Base-by-base conservation (phyloP, 352 stramenopile genomes). In the Blastocystis hominis region DNA sequence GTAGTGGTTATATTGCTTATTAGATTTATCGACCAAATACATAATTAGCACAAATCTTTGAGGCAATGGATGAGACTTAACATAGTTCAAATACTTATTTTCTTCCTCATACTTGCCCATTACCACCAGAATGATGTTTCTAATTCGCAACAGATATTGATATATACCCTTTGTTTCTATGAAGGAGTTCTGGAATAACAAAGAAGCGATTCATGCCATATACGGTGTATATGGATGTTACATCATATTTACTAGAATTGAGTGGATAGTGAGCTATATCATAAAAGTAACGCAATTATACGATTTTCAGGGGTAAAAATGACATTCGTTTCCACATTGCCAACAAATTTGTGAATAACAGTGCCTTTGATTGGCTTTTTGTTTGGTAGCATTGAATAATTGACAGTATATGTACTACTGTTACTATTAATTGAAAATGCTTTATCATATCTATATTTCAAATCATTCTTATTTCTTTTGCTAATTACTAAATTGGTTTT, bases 121-220 rank as follows among this genome's bases (percentile, higher is more conserved):
- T 9, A 55, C 40, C 4, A 78, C 4, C 5, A 34, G 46, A 24
- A 40, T 78, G 38, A 42, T n/a, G n/a, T n/a, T n/a, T 9, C 40
- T 6, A 42, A 42, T 5, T 36, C 3, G n/a, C 42, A 47, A 20
- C 10, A 5, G 24, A 47, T 7, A 78, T 5, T 17, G n/a, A n/a
- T n/a, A n/a, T n/a, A 20, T 78, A 78, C 68, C 68, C 68, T 36
- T 30, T 10, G 42, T 46, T 62, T 38, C 68, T 40, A 61, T 36
- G 42, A 6, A 78, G 42, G 34, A 78, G n/a, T 38, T 78, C 42
- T 17, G 38, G 68, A 38, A 78, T n/a, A 6, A 46, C 38, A 36
- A 78, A 78, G 6, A 78, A 38, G 24, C 68, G 68, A 55, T 78
- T 78, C 38, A n/a, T n/a, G n/a, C n/a, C 40, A 62, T 40, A 10